These are phyloP conservation scores for Neoarthrinium moseri DNA, from an alignment of 2,329 filamentous ascomycete species.

Conservation along the genomic window DNA sequence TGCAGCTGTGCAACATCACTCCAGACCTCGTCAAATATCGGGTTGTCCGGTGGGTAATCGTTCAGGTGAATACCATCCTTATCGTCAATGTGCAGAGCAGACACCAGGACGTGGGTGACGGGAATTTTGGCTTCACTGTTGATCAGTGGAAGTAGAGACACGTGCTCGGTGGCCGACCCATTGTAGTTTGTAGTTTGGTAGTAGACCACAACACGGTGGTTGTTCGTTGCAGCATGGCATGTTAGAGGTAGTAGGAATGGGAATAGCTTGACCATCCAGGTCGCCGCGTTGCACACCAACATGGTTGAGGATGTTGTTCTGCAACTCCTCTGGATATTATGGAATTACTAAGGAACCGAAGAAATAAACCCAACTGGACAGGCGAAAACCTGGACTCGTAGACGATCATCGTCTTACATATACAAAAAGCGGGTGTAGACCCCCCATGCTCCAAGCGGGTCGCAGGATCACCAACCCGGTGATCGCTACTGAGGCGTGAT, in stretches of 20 bases:
- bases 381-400: too few species aligned
- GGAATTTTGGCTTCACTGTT: conserved; percentile 41
- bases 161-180: conserved; percentile 38
- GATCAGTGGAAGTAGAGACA: conserved; percentile 54
- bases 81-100: conserved; percentile 80
- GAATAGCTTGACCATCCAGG: conserved; percentile 18
- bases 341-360: not conserved
- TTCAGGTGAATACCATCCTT: conserved; percentile 71
- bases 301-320: too few species aligned
- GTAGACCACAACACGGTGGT: conserved; percentile 47
- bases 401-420: not conserved
- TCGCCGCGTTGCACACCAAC: conserved; percentile 12
- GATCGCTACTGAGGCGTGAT: not conserved
- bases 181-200: conserved; percentile 52
- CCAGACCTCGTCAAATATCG: conserved; percentile 73
- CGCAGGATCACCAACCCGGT: not conserved
- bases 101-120: conserved; percentile 80
- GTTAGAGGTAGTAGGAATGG: conserved; percentile 20
- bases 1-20: conserved; percentile 72
- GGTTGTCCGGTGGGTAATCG: conserved; percentile 68
- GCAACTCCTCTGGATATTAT: too few species aligned
- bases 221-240: conserved; percentile 15
- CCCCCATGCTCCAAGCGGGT: not conserved
- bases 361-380: too few species aligned
- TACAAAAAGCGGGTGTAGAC: too few species aligned